Conservation (phyloP, 306 rosid genomes). For the Nissolia schottii region DNA sequence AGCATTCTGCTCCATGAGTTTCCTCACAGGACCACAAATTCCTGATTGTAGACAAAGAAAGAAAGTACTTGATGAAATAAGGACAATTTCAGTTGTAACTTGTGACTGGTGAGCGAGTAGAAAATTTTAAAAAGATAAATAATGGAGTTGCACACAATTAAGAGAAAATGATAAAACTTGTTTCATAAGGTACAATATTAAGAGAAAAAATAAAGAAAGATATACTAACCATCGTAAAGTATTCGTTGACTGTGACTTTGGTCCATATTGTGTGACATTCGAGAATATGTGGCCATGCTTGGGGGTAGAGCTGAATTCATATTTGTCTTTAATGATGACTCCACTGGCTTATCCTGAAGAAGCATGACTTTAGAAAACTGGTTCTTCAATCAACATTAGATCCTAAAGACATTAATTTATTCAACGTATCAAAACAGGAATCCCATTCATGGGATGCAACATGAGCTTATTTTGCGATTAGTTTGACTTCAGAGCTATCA, state of each 20-base stretch:
- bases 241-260: conserved; percentile 48
- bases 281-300: conserved; percentile 55
- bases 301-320: conserved; percentile 45
- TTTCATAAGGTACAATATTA: background rate
- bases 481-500: conserved; percentile 10
- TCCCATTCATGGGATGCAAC: conserved; percentile 27
- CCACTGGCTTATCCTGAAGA: conserved; percentile 90
- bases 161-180: background rate
- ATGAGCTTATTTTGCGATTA: conserved; percentile 18
- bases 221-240: conserved; percentile 67
- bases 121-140: background rate
- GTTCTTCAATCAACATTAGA: conserved; percentile 74
- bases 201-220: background rate
- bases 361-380: conserved; percentile 71
- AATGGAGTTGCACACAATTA: background rate
- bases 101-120: background rate
- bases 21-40: conserved; percentile 57
- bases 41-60: conserved; percentile 51
- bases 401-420: conserved; percentile 53
- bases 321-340: conserved; percentile 57
- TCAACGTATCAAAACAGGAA: conserved; percentile 45
- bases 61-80: conserved; percentile 18
- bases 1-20: conserved; percentile 84
- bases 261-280: conserved; percentile 40
- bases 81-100: background rate